phyloP scores from a whole-genome alignment of 768 basidiomycete genomes.

The Cyathus striatus region DNA sequence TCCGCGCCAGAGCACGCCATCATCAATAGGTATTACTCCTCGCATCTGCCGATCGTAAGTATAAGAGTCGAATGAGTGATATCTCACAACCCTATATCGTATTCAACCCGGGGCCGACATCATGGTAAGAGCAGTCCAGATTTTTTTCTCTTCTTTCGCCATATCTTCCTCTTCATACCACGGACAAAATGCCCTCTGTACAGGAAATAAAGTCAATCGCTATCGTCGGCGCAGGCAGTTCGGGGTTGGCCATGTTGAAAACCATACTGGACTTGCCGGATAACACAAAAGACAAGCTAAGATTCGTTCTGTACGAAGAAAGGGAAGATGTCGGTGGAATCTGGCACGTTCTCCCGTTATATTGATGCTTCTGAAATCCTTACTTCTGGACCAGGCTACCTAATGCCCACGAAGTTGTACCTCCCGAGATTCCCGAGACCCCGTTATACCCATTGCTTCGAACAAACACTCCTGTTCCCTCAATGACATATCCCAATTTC shows the following conservation, averaged over 20 bases:
- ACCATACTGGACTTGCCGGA: conserved; percentile 42
- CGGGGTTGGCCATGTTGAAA: conserved; percentile 48
- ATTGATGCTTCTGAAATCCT: neutral
- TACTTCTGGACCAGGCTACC: conserved; percentile 21
- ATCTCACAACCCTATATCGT: too few species aligned
- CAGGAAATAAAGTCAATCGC: conserved; percentile 40
- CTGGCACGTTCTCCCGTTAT: conserved; percentile 30
- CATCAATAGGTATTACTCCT: conserved; percentile 7
- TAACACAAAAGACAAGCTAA: conserved; percentile 29
- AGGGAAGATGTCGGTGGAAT: conserved; percentile 49
- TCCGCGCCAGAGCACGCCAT: conserved; percentile 18
- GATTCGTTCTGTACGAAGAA: conserved; percentile 50
- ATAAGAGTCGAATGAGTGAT: too few species aligned
- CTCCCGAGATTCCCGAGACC: conserved; percentile 47
- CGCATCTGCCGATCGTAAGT: too few species aligned
- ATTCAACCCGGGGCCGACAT: conserved; percentile 2
- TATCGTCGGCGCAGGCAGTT: conserved; percentile 54
- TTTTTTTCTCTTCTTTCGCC: conserved; percentile 12
- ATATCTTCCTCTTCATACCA: conserved; percentile 2
- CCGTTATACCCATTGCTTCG: conserved; percentile 49
- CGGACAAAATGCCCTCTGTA: conserved; percentile 7
- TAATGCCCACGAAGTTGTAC: conserved; percentile 20
- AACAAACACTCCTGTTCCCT: conserved; percentile 52
- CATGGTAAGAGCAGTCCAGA: conserved; percentile 20
- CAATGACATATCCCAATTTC: conserved; percentile 54